These are phyloP conservation scores for Prunus padus DNA, from an alignment of 306 rosid species.

Conservation along the genomic window DNA sequence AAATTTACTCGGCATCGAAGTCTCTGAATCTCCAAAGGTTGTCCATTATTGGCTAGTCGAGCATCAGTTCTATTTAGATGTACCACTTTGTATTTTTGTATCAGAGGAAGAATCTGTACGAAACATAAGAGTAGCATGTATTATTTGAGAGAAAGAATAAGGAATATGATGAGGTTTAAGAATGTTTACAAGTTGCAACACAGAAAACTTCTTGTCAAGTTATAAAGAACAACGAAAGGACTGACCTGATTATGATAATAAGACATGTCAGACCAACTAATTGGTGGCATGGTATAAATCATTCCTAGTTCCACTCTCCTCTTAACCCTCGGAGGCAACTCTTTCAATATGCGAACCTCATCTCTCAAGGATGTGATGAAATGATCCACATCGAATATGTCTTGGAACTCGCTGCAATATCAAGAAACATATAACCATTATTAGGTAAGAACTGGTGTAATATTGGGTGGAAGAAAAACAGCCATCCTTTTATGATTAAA, in stretches of 20 bases:
- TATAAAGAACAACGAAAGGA: constrained; percentile 1
- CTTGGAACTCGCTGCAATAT: constrained; percentile 76
- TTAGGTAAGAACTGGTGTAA: constrained; percentile 5
- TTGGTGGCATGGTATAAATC: constrained; percentile 84
- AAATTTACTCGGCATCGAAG: constrained; percentile 96
- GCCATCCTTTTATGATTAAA: neutral
- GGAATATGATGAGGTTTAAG: neutral
- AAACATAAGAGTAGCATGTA: constrained; percentile 6
- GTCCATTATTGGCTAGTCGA: constrained; percentile 90
- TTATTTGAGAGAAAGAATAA: constrained; percentile 2
- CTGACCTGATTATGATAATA: constrained; percentile 86
- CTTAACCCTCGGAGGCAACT: constrained; percentile 92
- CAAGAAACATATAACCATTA: constrained; percentile 16
- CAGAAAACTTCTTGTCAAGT: neutral
- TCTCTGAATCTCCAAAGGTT: constrained; percentile 80
- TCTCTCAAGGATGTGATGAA: constrained; percentile 94
- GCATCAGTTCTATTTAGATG: constrained; percentile 96
- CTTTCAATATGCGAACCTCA: constrained; percentile 91
- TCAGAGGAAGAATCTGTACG: constrained; percentile 79
- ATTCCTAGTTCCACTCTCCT: constrained; percentile 66
- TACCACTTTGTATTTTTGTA: constrained; percentile 83
- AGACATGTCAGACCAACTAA: constrained; percentile 96
- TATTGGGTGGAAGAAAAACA: constrained; percentile 6
- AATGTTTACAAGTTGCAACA: neutral
- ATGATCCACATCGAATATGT: constrained; percentile 91